phyloP scores from a whole-genome alignment of 139 green algal species.

The Deuterostichococcus epilithicus region DNA sequence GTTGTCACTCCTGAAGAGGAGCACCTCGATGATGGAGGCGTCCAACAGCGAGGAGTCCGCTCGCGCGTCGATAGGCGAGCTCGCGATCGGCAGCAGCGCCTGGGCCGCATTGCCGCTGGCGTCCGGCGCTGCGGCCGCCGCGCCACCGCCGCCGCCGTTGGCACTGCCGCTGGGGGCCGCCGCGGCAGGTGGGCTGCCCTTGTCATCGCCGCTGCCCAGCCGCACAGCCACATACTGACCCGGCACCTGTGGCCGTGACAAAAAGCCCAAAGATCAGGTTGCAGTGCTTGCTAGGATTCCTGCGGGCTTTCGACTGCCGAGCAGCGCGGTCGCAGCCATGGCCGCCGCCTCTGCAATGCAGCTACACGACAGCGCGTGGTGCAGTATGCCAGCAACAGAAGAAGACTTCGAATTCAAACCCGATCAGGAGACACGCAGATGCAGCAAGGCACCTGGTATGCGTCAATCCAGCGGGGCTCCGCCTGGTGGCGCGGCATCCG shows the following conservation, averaged over 20 bases:
- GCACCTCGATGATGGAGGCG: conserved; percentile 72
- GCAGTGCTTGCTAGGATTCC: too few species aligned
- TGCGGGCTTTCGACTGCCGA: too few species aligned
- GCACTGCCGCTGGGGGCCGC: background rate
- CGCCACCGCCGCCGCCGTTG: background rate
- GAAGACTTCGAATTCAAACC: too few species aligned
- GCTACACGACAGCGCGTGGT: too few species aligned
- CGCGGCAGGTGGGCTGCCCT: too few species aligned
- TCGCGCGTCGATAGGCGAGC: conserved; percentile 58
- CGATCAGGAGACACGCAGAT: too few species aligned
- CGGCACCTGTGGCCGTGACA: conserved; percentile 6
- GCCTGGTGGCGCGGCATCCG: conserved; percentile 53
- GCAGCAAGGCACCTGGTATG: conserved; percentile 48
- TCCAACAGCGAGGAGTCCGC: conserved; percentile 59
- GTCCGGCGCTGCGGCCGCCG: background rate
- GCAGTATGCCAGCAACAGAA: too few species aligned
- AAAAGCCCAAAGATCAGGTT: too few species aligned
- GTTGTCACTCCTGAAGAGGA: too few species aligned
- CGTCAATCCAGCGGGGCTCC: conserved; percentile 59
- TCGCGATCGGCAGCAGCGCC: conserved; percentile 41
- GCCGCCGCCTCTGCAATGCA: too few species aligned
- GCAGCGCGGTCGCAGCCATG: too few species aligned
- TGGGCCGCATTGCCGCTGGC: conserved; percentile 9
- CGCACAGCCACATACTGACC: conserved; percentile 51
- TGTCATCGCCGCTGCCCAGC: background rate